These are phyloP conservation scores for Tieghemiomyces parasiticus DNA, from an alignment of 192 early-diverging fungal species.

Conservation along the genomic window DNA sequence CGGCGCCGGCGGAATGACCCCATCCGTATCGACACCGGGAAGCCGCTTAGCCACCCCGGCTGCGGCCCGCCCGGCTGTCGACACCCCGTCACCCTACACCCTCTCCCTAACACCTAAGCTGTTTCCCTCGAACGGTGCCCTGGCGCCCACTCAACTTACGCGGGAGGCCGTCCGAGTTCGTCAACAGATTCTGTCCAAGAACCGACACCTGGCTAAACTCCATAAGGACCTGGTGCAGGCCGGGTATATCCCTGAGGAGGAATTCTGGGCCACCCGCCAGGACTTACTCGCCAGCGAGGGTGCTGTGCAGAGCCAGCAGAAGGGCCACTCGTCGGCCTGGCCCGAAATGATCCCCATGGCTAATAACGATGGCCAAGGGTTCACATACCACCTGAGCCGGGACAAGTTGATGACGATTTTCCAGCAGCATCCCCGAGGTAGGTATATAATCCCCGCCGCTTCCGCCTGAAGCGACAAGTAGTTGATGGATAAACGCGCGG, in stretches of 20 bases:
- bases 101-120: constrained; percentile 26
- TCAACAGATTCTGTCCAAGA: constrained; percentile 43
- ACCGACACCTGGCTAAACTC: constrained; percentile 47
- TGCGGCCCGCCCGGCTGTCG: constrained; percentile 11
- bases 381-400: constrained; percentile 77
- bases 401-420: constrained; percentile 82
- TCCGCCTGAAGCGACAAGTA: no score
- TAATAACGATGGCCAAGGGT: constrained; percentile 51
- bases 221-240: constrained; percentile 65
- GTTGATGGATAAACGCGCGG: no score
- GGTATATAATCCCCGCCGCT: no score
- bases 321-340: constrained; percentile 62
- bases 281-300: constrained; percentile 58
- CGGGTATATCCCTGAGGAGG: constrained; percentile 69
- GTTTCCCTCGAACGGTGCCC: constrained; percentile 10
- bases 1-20: constrained; percentile 1
- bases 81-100: constrained; percentile 12
- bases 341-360: constrained; percentile 45
- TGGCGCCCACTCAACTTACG: constrained; percentile 24
- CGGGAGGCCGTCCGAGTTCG: constrained; percentile 40
- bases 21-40: background rate
- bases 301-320: constrained; percentile 52
- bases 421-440: constrained; percentile 69
- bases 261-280: constrained; percentile 80
- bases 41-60: constrained; percentile 9